Conservation (phyloP, 73 alveolate species). For the Symbiodinium natans region DNA sequence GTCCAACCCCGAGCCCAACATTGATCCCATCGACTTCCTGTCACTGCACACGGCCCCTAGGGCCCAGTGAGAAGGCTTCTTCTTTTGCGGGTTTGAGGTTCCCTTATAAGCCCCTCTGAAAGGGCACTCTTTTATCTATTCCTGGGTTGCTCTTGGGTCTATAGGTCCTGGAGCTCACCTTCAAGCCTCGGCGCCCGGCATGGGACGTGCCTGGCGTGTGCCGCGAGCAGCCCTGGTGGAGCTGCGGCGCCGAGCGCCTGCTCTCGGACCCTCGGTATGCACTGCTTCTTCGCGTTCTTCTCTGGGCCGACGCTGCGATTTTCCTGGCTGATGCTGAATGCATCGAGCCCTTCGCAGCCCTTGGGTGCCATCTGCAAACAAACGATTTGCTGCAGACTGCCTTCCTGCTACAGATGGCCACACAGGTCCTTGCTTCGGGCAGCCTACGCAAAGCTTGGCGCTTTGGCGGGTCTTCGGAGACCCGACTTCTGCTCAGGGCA, state of each 20-base stretch:
- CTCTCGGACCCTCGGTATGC: no score
- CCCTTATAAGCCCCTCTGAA: no score
- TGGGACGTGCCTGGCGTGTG: slow-evolving; percentile 74
- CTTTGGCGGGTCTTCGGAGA: slow-evolving; percentile 57
- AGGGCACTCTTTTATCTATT: no score
- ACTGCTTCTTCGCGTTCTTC: background rate
- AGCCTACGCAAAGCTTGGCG: slow-evolving; percentile 84
- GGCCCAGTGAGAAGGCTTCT: no score
- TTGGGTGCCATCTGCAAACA: slow-evolving; percentile 33
- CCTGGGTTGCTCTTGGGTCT: no score
- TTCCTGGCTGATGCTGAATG: slow-evolving; percentile 76
- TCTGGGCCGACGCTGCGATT: slow-evolving; percentile 75
- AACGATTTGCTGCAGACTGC: slow-evolving; percentile 47
- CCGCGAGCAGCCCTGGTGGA: background rate
- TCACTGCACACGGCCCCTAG: slow-evolving; percentile 43
- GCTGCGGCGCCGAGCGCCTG: background rate
- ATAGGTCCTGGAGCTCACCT: slow-evolving; percentile 81
- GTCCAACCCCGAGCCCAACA: slow-evolving; percentile 50
- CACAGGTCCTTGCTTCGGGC: slow-evolving; percentile 81
- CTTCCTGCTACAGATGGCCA: slow-evolving; percentile 26
- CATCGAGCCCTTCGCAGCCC: background rate
- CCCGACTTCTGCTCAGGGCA: slow-evolving; percentile 43
- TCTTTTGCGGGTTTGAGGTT: no score
- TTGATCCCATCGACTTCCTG: slow-evolving; percentile 63
- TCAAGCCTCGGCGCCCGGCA: slow-evolving; percentile 69